Percentiles rank a stretch among this genome's conserved stretches.
Conservation (phyloP, 805 yeast species). For the Tetrapisispora phaffii region DNA sequence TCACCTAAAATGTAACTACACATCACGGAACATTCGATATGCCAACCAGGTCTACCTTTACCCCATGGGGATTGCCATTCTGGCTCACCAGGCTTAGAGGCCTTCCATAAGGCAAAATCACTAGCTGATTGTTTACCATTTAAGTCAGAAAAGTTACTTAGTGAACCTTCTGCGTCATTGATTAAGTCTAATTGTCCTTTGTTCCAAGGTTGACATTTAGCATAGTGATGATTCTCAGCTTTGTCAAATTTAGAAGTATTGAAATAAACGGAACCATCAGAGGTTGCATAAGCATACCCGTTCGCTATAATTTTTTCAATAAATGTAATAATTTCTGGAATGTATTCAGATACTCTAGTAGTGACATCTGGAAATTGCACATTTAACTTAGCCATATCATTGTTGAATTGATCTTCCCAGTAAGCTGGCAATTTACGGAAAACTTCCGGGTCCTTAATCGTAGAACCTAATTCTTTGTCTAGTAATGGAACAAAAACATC, state of each 20-base stretch:
- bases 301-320: conserved; percentile 64
- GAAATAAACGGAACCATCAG: conserved; percentile 92
- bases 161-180: conserved; percentile 91
- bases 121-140: conserved; percentile 61
- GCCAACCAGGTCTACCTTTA: conserved; percentile 98
- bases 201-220: conserved; percentile 97
- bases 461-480: conserved; percentile 62
- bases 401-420: conserved; percentile 81
- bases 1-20: conserved; percentile 81
- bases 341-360: conserved; percentile 90
- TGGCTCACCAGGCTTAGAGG: conserved; percentile 95
- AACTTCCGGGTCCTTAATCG: conserved; percentile 74
- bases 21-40: conserved; percentile 98
- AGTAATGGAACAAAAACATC: conserved; percentile 67
- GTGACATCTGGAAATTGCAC: conserved; percentile 78
- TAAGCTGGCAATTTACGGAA: conserved; percentile 74
- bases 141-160: conserved; percentile 36
- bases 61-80: conserved; percentile 97
- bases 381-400: conserved; percentile 77
- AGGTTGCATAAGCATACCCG: conserved; percentile 76
- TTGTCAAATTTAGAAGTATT: conserved; percentile 77
- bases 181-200: conserved; percentile 78
- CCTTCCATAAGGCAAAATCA: conserved; percentile 96
- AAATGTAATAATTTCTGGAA: conserved; percentile 81
- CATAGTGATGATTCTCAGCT: conserved; percentile 67